Evolutionary conservation across 306 rosid genomes (phyloP), one percentile per base, ranked within the genome.

Genomic region (Casuarina equisetifolia): DNA sequence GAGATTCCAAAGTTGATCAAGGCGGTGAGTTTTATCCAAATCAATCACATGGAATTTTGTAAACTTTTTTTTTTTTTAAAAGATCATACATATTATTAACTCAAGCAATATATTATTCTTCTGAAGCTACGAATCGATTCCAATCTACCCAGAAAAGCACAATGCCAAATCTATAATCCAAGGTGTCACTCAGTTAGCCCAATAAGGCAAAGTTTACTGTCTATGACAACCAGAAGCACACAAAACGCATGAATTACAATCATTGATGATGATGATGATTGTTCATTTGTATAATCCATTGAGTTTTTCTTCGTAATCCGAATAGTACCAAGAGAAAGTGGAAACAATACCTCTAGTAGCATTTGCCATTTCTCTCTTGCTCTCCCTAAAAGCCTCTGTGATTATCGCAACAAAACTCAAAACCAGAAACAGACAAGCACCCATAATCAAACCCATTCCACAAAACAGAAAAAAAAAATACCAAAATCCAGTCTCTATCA

Each of bases 371-470:
- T 96, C 97, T 44, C 97, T 89, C 86, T 91, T 96, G 82, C 98
- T 92, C 90, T 87, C 96, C 76, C 99, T 85, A 73, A 96, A 96
- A 79, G 97, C 94, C 91, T 96, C 99, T 96, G 98, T 70, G 80
- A 45, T 40, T 25, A 73, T 43, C 32, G 35, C 12, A 15, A 74
- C 42, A 38, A 57, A 61, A 66, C 76, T 43, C 36, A 19, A 73
- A 78, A 77, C 9, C 63, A 73, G 43, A 78, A 13, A 19, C 16
- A 59, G 50, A 40, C 3, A 72, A 44, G 20, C 7, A 61, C 38
- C 12, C 17, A 51, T 6, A 19, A 54, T 59, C 6, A 40, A 53
- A 66, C 62, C 53, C 44, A 39, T 13, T 35, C 48, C 32, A 6
- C 25, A 36, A 38, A 44, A 19, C 38, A 2, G 35, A 32, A 19